Conservation (phyloP, 306 rosid genomes). For the Vigna hirtella region DNA sequence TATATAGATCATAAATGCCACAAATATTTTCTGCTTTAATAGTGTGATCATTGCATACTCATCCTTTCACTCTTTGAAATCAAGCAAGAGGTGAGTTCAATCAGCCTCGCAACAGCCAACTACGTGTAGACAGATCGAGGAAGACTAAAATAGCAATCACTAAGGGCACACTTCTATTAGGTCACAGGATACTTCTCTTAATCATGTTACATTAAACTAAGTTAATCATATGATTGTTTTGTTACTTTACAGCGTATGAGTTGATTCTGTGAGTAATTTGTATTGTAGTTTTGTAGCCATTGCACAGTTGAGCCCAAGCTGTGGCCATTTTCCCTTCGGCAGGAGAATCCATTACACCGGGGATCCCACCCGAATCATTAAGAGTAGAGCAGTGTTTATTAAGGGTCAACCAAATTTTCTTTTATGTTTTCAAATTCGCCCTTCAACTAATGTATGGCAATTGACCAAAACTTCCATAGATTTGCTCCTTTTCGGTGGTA, state of each 20-base stretch:
- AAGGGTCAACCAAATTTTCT: neutral
- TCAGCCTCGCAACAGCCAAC: slow-evolving; percentile 11
- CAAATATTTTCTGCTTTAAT: slow-evolving; percentile 23
- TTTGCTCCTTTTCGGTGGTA: neutral
- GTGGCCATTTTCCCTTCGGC: slow-evolving; percentile 1
- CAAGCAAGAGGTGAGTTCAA: slow-evolving; percentile 20
- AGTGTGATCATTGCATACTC: slow-evolving; percentile 35
- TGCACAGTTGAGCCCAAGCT: slow-evolving; percentile 32
- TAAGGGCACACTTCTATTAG: slow-evolving; percentile 16
- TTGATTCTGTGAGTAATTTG: slow-evolving; percentile 9
- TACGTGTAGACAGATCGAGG: slow-evolving; percentile 20
- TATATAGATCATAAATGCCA: slow-evolving; percentile 28
- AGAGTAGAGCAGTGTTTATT: neutral
- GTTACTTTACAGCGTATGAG: slow-evolving; percentile 25
- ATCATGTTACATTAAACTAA: slow-evolving; percentile 40
- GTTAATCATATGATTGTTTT: slow-evolving; percentile 27
- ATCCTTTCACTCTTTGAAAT: slow-evolving; percentile 10
- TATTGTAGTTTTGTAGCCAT: slow-evolving; percentile 13
- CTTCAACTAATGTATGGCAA: neutral
- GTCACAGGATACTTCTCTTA: slow-evolving; percentile 30
- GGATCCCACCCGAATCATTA: slow-evolving; percentile 21
- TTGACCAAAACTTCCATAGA: neutral
- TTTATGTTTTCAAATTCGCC: neutral
- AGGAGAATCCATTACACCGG: neutral
- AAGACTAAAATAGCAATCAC: slow-evolving; percentile 30